A percentile compares a stretch with the other conserved stretches of the same genome.
Conservation (phyloP, 768 basidiomycete genomes). For the Pleurotus platypus region DNA sequence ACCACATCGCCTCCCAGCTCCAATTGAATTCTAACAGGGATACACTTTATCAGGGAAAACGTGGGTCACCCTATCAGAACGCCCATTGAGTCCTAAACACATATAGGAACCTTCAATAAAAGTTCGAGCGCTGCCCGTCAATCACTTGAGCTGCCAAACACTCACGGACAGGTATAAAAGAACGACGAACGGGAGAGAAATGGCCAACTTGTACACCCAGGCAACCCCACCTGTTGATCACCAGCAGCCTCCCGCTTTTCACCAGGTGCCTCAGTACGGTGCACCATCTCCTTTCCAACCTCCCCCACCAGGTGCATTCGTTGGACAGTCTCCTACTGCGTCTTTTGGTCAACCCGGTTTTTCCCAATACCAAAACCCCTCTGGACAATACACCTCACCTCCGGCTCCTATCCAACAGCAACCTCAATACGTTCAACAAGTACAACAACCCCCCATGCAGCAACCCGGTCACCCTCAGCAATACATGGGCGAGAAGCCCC, state of each 20-base stretch:
- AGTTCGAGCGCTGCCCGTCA: too few species aligned
- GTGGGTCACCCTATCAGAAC: too few species aligned
- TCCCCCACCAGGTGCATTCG: constrained; percentile 1
- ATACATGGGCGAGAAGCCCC: constrained; percentile 3
- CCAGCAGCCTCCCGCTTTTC: not conserved
- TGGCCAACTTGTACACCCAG: constrained; percentile 8
- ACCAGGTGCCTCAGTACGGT: not conserved
- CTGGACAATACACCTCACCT: not conserved
- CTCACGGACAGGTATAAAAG: too few species aligned
- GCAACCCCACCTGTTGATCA: not conserved
- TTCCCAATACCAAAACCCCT: not conserved
- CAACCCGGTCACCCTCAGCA: not conserved
- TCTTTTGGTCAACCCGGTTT: not conserved
- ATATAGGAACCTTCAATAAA: too few species aligned
- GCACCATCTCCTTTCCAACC: constrained; percentile 3
- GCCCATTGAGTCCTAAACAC: too few species aligned
- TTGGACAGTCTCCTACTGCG: not conserved
- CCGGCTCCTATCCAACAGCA: not conserved
- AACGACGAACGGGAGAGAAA: not conserved
- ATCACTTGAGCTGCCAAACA: too few species aligned
- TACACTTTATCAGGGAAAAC: too few species aligned
- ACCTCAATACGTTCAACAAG: not conserved
- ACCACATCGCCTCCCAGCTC: too few species aligned
- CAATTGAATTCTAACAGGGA: too few species aligned
- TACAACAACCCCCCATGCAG: not conserved